Conservation (phyloP, 2,329 filamentous ascomycete genomes). For the Aspergillus luchuensis region DNA sequence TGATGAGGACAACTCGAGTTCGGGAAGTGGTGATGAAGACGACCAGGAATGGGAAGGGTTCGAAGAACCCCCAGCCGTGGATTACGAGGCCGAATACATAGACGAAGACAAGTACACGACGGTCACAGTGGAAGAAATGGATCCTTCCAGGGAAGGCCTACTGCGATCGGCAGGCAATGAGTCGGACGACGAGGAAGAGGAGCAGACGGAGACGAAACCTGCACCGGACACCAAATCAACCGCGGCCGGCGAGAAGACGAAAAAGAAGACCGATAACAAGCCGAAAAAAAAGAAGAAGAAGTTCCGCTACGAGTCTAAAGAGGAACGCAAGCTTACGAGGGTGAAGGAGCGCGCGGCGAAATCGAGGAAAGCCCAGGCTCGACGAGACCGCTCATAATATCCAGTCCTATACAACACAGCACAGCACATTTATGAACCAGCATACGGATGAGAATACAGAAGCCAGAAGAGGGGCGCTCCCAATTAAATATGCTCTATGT, state of each 20-base stretch:
- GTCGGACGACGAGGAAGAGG: slow-evolving; percentile 28
- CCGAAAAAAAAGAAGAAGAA: slow-evolving; percentile 83
- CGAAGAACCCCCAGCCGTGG: slow-evolving; percentile 57
- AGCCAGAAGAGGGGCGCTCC: slow-evolving; percentile 2
- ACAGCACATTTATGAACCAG: slow-evolving; percentile 6
- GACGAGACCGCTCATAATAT: slow-evolving; percentile 43
- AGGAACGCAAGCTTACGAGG: slow-evolving; percentile 68
- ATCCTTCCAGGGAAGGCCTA: slow-evolving; percentile 73
- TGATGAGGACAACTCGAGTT: slow-evolving; percentile 25
- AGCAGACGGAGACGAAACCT: slow-evolving; percentile 33
- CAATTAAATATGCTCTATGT: slow-evolving; percentile 20
- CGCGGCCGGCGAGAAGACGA: slow-evolving; percentile 53
- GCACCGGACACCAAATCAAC: slow-evolving; percentile 32
- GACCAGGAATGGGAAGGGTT: slow-evolving; percentile 68
- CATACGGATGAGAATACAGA: slow-evolving; percentile 1
- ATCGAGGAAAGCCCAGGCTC: slow-evolving; percentile 66
- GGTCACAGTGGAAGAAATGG: slow-evolving; percentile 88
- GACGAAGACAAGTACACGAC: slow-evolving; percentile 96
- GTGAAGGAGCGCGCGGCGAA: slow-evolving; percentile 69
- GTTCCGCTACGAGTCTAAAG: slow-evolving; percentile 89
- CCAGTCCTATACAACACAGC: not conserved
- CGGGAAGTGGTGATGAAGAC: slow-evolving; percentile 37
- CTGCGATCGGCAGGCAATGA: slow-evolving; percentile 53
- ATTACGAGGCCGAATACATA: slow-evolving; percentile 90
- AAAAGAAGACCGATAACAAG: slow-evolving; percentile 47